Percentiles rank a stretch among this genome's conserved stretches.
phyloP scores from a whole-genome alignment of 2,329 filamentous ascomycete genomes.

The Exophiala sideris region DNA sequence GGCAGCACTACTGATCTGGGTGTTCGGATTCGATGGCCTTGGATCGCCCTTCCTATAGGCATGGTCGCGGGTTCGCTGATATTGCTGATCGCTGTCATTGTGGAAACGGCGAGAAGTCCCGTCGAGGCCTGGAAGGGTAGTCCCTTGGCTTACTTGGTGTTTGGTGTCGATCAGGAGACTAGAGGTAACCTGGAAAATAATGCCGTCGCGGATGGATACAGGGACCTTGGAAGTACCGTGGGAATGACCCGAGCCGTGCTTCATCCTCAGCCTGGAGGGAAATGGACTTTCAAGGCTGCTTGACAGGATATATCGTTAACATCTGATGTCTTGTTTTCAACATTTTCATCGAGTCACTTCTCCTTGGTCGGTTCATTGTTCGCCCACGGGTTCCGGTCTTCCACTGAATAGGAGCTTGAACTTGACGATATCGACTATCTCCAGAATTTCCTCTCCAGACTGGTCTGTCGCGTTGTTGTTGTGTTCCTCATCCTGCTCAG shows the following conservation, averaged over 20 bases:
- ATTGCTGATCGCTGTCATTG: not conserved
- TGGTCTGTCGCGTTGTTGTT: conserved; percentile 31
- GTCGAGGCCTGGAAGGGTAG: conserved; percentile 14
- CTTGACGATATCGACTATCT: conserved; percentile 83
- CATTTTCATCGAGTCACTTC: not conserved
- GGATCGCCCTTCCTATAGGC: not conserved
- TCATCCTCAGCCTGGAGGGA: not conserved
- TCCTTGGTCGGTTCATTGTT: conserved; percentile 3
- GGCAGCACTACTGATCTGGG: not conserved
- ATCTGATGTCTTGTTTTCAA: not conserved
- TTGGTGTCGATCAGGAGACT: conserved; percentile 18
- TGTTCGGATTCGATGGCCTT: not conserved
- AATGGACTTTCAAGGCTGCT: not conserved
- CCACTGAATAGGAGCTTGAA: conserved; percentile 82
- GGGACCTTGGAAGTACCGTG: not conserved
- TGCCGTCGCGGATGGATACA: not conserved
- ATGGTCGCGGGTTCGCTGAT: not conserved
- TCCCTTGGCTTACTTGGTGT: conserved; percentile 9
- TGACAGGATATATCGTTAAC: not conserved
- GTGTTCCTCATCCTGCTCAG: conserved; percentile 29
- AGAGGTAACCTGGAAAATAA: not conserved
- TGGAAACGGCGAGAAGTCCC: conserved; percentile 3
- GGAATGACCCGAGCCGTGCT: not conserved
- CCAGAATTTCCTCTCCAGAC: conserved; percentile 54
- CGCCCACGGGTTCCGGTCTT: conserved; percentile 78